Evolutionary conservation across 2,329 filamentous ascomycete genomes (phyloP).

Genomic region (Penicillium fuscoglaucum): DNA sequence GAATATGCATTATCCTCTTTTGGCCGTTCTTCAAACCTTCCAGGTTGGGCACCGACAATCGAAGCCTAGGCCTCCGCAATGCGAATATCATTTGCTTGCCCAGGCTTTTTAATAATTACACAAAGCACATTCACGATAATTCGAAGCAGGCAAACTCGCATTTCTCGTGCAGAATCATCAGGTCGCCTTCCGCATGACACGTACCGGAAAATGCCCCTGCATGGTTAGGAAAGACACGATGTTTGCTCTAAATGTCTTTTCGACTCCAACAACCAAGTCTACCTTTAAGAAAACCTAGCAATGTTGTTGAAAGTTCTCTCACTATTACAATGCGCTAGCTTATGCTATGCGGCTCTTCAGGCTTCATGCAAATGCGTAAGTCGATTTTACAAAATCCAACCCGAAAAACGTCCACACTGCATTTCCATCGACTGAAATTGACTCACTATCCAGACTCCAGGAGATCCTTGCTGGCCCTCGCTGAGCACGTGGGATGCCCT

Average conservation of each 20-base stretch:
- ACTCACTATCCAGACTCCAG: slow-evolving; percentile 18
- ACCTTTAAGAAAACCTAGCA: neutral
- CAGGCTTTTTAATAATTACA: neutral
- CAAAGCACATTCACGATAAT: neutral
- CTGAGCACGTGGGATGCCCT: slow-evolving; percentile 31
- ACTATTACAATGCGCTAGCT: neutral
- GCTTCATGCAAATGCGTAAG: neutral
- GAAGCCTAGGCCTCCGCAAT: neutral
- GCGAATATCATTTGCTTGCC: neutral
- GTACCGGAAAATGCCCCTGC: neutral
- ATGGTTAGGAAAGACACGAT: neutral
- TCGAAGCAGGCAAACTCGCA: neutral
- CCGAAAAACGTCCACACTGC: neutral
- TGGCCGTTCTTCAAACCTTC: neutral
- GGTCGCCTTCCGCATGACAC: neutral
- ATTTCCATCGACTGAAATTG: neutral
- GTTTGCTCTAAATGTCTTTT: neutral
- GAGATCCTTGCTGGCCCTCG: slow-evolving; percentile 37
- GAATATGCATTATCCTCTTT: neutral
- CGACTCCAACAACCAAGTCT: neutral
- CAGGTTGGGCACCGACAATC: neutral
- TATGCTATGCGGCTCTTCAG: neutral
- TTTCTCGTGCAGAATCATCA: neutral
- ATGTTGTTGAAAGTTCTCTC: neutral
- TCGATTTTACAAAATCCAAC: neutral